Conservation (phyloP, 345 rosid genomes). For the Salix brachista region DNA sequence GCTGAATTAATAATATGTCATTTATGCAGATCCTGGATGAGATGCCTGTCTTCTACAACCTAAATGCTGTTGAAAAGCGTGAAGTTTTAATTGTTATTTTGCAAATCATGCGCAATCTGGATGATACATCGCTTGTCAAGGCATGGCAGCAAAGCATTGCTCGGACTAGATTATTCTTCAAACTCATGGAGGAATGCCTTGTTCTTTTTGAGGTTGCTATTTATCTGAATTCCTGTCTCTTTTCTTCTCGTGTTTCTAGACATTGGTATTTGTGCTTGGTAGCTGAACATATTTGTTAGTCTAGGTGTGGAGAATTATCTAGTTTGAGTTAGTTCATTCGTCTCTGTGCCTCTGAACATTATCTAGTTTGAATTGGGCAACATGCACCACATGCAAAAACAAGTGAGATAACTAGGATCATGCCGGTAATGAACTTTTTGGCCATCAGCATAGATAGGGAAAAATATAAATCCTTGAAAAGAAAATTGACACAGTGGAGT, state of each 20-base stretch:
- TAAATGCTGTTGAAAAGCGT: conserved; percentile 92
- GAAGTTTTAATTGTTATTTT: conserved; percentile 85
- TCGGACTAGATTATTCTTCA: conserved; percentile 92
- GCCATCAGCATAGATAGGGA: not conserved
- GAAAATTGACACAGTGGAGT: too few species aligned
- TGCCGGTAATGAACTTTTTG: not conserved
- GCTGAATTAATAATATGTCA: conserved; percentile 16
- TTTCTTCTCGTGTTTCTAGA: not conserved
- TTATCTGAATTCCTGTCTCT: conserved; percentile 15
- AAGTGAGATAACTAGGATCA: not conserved
- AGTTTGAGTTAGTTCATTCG: not conserved
- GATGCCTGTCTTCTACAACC: conserved; percentile 98
- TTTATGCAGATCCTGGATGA: conserved; percentile 90
- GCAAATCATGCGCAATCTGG: conserved; percentile 94
- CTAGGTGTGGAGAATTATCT: not conserved
- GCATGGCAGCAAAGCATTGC: conserved; percentile 99
- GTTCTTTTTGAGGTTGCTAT: conserved; percentile 82
- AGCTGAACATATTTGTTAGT: not conserved
- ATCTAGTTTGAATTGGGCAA: not conserved
- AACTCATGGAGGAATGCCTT: conserved; percentile 95
- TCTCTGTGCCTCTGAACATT: not conserved
- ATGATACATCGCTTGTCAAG: conserved; percentile 83
- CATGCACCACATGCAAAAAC: not conserved
- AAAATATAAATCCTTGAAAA: not conserved
- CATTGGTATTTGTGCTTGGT: not conserved